Percentiles rank a stretch among this genome's conserved stretches.
Conservation (phyloP, 208 protist genomes). For the Acanthamoeba sp. region DNA sequence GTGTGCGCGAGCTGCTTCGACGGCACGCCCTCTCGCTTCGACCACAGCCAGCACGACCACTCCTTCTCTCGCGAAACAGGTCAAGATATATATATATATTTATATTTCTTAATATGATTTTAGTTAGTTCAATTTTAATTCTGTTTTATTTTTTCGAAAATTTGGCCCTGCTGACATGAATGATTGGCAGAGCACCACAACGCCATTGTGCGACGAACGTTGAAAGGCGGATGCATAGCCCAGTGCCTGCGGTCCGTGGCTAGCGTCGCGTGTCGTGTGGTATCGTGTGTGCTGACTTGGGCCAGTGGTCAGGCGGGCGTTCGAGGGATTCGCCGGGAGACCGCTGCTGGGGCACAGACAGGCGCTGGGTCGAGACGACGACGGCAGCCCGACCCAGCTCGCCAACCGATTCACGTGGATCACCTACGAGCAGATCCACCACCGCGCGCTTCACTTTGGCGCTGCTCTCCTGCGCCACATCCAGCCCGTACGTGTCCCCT, state of each 20-base stretch:
- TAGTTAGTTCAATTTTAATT: not conserved
- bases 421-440: constrained; percentile 29
- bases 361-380: not conserved
- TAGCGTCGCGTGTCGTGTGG: not conserved
- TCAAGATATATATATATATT: not conserved
- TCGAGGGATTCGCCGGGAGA: not conserved
- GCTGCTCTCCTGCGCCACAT: not conserved
- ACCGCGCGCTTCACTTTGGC: not conserved
- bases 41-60: constrained; percentile 19
- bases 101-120: not conserved
- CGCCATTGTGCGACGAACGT: not conserved
- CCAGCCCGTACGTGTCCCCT: not conserved
- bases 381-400: not conserved
- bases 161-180: not conserved
- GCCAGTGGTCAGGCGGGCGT: not conserved
- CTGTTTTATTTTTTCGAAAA: not conserved
- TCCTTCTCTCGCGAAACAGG: constrained; percentile 29
- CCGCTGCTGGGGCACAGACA: not conserved
- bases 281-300: not conserved
- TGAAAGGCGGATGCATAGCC: not conserved
- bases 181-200: not conserved
- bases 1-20: not conserved
- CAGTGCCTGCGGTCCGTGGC: not conserved
- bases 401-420: constrained; percentile 25
- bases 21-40: not conserved